These are phyloP conservation scores for Prunus fruticosa DNA, from an alignment of 306 rosid species.

Conservation along the genomic window DNA sequence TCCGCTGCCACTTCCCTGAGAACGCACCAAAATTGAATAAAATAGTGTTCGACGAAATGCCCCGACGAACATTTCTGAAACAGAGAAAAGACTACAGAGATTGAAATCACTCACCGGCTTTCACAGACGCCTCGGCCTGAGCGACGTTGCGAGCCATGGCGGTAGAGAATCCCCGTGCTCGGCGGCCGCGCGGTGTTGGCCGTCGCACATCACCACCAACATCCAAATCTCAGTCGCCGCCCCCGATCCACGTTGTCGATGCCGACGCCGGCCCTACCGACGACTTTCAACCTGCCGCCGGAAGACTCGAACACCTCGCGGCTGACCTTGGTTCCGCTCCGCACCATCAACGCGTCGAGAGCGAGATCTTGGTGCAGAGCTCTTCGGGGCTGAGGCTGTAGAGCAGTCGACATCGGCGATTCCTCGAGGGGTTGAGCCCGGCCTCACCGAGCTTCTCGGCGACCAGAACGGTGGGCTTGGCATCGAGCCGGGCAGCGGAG, in stretches of 20 bases:
- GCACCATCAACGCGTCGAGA: constrained; percentile 87
- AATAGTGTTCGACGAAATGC: constrained; percentile 26
- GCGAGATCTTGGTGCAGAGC: constrained; percentile 97
- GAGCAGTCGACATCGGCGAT: constrained; percentile 87
- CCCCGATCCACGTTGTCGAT: constrained; percentile 97
- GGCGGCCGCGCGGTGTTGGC: constrained; percentile 98
- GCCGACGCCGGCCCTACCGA: constrained; percentile 97
- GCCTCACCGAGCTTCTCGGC: constrained; percentile 96
- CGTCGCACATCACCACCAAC: constrained; percentile 93
- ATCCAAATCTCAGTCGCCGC: constrained; percentile 99
- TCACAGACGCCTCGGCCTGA: constrained; percentile 90
- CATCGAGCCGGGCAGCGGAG: constrained; percentile 50
- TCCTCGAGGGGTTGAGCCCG: constrained; percentile 65
- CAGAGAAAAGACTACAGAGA: background rate
- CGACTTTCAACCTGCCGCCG: constrained; percentile 88
- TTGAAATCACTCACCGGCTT: constrained; percentile 70
- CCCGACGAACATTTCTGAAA: background rate
- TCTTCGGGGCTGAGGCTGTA: constrained; percentile 85
- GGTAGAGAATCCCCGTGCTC: constrained; percentile 96
- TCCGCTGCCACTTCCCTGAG: constrained; percentile 88
- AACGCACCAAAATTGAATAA: background rate
- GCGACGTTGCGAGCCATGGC: constrained; percentile 98
- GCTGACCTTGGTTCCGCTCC: constrained; percentile 88
- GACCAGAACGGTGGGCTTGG: constrained; percentile 87
- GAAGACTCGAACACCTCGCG: constrained; percentile 96